phyloP scores from a whole-genome alignment of 2,329 filamentous ascomycete species.

The Ambrosiella beaveri region DNA sequence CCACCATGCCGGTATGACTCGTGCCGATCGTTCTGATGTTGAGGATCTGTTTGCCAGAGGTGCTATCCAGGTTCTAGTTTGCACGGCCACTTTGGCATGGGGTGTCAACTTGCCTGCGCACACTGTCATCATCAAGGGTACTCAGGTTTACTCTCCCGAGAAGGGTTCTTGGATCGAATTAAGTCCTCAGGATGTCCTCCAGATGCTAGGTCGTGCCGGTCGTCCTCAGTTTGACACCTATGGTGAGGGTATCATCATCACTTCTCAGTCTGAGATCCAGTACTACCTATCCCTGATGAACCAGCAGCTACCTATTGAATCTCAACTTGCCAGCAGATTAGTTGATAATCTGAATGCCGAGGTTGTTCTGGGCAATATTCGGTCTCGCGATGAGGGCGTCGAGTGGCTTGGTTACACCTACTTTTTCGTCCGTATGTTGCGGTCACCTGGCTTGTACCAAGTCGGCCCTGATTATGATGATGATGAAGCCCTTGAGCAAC shows the following conservation, averaged over 20 bases:
- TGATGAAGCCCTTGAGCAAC: slow-evolving; percentile 81
- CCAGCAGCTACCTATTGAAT: slow-evolving; percentile 93
- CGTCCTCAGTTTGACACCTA: slow-evolving; percentile 95
- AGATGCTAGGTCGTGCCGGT: slow-evolving; percentile 96
- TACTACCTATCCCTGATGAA: slow-evolving; percentile 96
- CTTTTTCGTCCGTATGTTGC: slow-evolving; percentile 91
- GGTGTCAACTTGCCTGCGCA: slow-evolving; percentile 96
- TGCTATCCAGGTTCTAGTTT: slow-evolving; percentile 85
- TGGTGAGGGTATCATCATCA: slow-evolving; percentile 97
- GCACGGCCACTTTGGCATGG: slow-evolving; percentile 96
- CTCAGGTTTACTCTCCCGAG: slow-evolving; percentile 92
- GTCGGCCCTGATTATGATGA: slow-evolving; percentile 92
- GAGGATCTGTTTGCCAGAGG: slow-evolving; percentile 88
- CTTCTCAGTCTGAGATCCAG: slow-evolving; percentile 82
- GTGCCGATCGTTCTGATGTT: slow-evolving; percentile 85
- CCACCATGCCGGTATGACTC: slow-evolving; percentile 92
- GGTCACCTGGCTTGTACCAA: slow-evolving; percentile 85
- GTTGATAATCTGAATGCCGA: slow-evolving; percentile 96
- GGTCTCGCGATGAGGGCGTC: slow-evolving; percentile 86
- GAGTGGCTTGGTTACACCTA: slow-evolving; percentile 99
- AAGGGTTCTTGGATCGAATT: slow-evolving; percentile 98
- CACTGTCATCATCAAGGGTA: slow-evolving; percentile 97
- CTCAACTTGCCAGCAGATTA: slow-evolving; percentile 80
- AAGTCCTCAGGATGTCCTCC: slow-evolving; percentile 90
- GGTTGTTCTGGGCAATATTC: slow-evolving; percentile 82